A percentile compares a stretch with the other conserved stretches of the same genome.
Evolutionary conservation across 805 yeast species (phyloP).

Genomic region (Metschnikowia amazonensis): DNA sequence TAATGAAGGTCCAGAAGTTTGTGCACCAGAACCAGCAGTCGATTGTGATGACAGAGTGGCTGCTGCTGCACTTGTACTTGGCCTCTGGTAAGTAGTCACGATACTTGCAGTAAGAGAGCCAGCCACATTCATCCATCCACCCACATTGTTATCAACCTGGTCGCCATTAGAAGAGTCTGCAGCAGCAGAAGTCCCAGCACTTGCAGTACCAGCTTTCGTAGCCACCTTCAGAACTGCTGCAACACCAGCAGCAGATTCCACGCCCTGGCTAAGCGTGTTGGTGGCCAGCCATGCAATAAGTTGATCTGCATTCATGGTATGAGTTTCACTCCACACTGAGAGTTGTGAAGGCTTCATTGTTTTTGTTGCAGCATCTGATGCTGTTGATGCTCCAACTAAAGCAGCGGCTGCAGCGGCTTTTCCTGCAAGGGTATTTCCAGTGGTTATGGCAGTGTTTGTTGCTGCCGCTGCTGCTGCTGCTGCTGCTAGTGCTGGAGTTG

Average conservation of each 20-base stretch:
- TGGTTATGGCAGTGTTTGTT: conserved; percentile 11
- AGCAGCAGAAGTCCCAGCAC: no score
- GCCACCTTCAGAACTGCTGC: conserved; percentile 2
- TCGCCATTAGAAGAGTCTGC: no score
- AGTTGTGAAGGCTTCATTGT: conserved; percentile 18
- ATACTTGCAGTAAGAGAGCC: conserved; percentile 23
- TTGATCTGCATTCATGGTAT: conserved; percentile 17
- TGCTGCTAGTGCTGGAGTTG: conserved; percentile 16
- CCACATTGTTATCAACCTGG: conserved; percentile 11
- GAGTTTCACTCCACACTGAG: conserved; percentile 11
- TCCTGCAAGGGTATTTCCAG: no score
- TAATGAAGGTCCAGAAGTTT: background rate
- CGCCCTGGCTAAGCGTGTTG: conserved; percentile 11
- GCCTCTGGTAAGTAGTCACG: conserved; percentile 31
- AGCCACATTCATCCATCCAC: conserved; percentile 12
- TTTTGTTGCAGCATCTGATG: conserved; percentile 7
- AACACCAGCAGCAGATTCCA: background rate
- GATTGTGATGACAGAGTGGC: background rate
- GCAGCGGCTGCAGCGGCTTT: conserved; percentile 14
- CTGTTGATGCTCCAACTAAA: conserved; percentile 1
- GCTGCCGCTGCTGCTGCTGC: conserved; percentile 13
- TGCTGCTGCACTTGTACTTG: conserved; percentile 18
- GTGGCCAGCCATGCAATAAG: conserved; percentile 19
- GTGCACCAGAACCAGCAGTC: conserved; percentile 1
- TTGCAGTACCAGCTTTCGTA: background rate